phyloP scores from a whole-genome alignment of 2,329 filamentous ascomycete genomes.

The Penicillium sp. region DNA sequence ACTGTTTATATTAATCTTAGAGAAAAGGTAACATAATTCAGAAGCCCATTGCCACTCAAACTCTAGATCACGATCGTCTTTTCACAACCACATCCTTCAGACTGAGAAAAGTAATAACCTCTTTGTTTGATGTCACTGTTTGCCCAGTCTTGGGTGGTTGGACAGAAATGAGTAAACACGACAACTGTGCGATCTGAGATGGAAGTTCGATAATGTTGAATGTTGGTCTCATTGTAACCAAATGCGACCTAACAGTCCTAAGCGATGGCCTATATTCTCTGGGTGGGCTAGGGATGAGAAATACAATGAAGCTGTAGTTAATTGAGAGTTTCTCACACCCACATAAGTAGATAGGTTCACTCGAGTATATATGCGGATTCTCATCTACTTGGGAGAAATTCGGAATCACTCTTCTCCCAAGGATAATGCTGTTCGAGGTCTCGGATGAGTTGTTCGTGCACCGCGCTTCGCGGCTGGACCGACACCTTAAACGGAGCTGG shows the following conservation, averaged over 20 bases:
- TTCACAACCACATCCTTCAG: no score
- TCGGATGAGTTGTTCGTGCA: slow-evolving; percentile 36
- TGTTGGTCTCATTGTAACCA: background rate
- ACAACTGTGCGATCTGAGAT: background rate
- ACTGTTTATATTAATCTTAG: no score
- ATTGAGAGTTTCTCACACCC: background rate
- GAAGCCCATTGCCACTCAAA: no score
- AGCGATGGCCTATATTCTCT: background rate
- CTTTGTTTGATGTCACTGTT: no score
- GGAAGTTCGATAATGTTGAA: background rate
- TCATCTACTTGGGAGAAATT: background rate
- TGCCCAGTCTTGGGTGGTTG: no score
- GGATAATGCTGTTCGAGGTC: slow-evolving; percentile 38
- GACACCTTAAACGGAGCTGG: slow-evolving; percentile 37
- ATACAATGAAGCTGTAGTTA: background rate
- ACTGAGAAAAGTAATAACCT: no score
- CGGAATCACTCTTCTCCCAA: slow-evolving; percentile 43
- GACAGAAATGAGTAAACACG: background rate
- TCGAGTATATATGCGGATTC: background rate
- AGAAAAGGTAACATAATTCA: no score
- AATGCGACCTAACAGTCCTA: background rate
- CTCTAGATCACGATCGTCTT: no score
- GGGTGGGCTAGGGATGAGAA: background rate
- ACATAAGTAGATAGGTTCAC: background rate
- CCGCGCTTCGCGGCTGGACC: slow-evolving; percentile 37